Conservation (phyloP, 108 stramenopile species). For the Nitzschia sp. region DNA sequence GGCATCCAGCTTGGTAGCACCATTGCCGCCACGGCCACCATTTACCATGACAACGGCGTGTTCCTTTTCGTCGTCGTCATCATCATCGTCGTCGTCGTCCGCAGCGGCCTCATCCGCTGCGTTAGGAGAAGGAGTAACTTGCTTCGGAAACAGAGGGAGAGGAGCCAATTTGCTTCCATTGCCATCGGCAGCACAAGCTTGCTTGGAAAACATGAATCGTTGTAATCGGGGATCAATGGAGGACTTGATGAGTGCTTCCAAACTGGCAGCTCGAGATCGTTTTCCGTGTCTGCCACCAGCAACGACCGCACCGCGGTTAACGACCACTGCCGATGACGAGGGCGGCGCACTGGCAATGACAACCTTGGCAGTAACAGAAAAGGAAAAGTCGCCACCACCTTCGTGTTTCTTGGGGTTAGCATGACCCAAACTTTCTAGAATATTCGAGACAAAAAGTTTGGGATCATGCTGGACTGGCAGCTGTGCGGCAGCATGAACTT, state of each 20-base stretch:
- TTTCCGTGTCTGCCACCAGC: constrained; percentile 41
- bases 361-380: constrained; percentile 36
- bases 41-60: background rate
- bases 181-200: constrained; percentile 34
- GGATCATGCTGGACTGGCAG: too few relatives aligned
- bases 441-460: constrained; percentile 21
- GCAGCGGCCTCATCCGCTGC: background rate
- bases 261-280: constrained; percentile 35
- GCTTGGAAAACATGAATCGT: constrained; percentile 38
- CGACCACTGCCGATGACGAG: background rate
- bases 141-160: background rate
- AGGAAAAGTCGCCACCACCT: constrained; percentile 25
- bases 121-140: background rate
- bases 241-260: constrained; percentile 53
- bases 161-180: constrained; percentile 18
- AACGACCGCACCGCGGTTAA: background rate
- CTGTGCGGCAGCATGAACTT: background rate
- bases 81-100: background rate
- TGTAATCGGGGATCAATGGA: constrained; percentile 48
- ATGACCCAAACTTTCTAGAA: constrained; percentile 23
- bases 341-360: constrained; percentile 27
- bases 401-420: constrained; percentile 19
- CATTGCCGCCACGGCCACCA: too few relatives aligned
- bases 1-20: background rate
- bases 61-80: background rate